Evolutionary conservation across 2,329 filamentous ascomycete species (phyloP), one percentile per base, ranked within the genome.

Genomic region (Raffaelea arxii): DNA sequence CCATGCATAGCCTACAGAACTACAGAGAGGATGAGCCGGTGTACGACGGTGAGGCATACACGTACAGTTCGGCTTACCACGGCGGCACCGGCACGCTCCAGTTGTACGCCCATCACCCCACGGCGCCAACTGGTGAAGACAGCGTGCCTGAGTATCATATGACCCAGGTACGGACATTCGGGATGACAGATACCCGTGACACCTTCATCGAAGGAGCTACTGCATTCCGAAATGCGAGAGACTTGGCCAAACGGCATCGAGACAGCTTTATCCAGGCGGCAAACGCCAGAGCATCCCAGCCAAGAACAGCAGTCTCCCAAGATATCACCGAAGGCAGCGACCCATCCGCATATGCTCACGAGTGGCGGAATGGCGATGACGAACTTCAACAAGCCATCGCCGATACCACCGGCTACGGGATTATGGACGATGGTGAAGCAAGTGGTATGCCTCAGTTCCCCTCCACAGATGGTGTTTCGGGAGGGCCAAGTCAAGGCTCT

Each of bases 81-180:
- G 46, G 46, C 45, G 63, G 32, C 32, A 36, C 32, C 19, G 32
- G 65, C 38, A 16, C 2, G 11, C 64, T 72, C 16, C 51, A 59
- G 50, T 49, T 70, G 42, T 69, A 63, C 48, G 58, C 65, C 43
- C 61, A 62, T 52, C 59, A 70, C 50, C 21, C 55, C 44, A 62
- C 58, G n/a, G 56, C 56, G 40, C 62, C 65, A 41, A 53, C 46
- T 10, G 54, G 19, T 21, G 48, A 56, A 42, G 59, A 51, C 51
- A 59, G 50, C 53, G 61, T 42, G 42, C 62, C 61, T 6, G 60
- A 62, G 55, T 71, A 70, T 55, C 58, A 69, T 43, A 71, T 69
- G 63, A 67, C 62, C 11, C 52, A 62, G 46, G 4, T 68, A 2
- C 45, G 49, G 0, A 42, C n/a, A 2, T 67, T 37, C 30, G 47